Evolutionary conservation across 768 basidiomycete species (phyloP), one percentile per base, ranked within the genome.

Genomic region (Mycena floridula): DNA sequence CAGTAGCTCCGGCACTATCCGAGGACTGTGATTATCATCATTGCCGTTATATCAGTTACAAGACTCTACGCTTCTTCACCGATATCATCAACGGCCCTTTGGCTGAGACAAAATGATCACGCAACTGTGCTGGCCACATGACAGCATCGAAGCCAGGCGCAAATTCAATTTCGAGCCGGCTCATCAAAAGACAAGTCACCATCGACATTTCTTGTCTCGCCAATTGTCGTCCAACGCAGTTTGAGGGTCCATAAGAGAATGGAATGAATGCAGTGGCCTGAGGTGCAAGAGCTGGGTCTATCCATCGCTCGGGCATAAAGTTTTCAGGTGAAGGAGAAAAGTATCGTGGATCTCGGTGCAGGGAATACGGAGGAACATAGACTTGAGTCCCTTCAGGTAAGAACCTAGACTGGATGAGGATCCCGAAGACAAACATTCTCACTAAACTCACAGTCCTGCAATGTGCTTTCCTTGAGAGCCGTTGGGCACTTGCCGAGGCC

Each of bases 381-480:
- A 64, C 57, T 16, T 63, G 61, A 1, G 68, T 72, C 21, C 69
- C 69, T 57, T 67, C 65, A 1, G 65, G 62, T 7, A 72, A 64
- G 37, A 61, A 63, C 35, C 68, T 70, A 44, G 26, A 18, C 18
- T 30, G n/a, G 28, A n/a, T 9, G 15, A 23, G n/a, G 24, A 35
- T 21, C 18, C 7, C 32, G 27, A 7, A 30, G 20, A 23, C n/a
- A 25, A 30, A 43, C 12, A 16, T 26, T 25, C 18, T 13, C 32
- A 35, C 13, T 27, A 44, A 55, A 45, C 54, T 36, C 46, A 59
- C 61, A 48, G 51, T 15, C 46, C 23, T 25, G 60, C 63, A 25
- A 64, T 43, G 15, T 50, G 26, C 25, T 62, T 51, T 9, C 64
- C 64, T 15, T 61, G 58, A 37, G 59, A 59, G 15, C 60, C 61